A percentile compares a stretch with the other conserved stretches of the same genome.
Conservation (phyloP, 2,329 filamentous ascomycete species). For the Basipetospora sp. region DNA sequence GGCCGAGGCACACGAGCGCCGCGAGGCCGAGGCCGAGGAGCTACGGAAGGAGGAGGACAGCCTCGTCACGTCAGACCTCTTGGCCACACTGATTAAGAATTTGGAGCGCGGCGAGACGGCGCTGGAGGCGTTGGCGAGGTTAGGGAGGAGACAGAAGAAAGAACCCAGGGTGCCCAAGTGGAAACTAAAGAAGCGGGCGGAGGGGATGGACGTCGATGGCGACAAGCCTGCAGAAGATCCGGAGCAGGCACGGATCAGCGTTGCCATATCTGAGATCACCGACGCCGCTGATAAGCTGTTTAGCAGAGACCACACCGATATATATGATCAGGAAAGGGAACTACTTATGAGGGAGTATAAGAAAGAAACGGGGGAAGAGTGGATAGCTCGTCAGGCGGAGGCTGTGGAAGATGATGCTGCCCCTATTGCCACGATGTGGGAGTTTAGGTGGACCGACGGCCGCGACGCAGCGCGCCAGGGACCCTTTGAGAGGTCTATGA, state of each 20-base stretch:
- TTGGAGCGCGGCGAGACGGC: conserved; percentile 73
- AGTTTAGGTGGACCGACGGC: conserved; percentile 84
- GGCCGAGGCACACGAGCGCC: conserved; percentile 71
- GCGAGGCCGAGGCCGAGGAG: conserved; percentile 61
- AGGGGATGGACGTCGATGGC: conserved; percentile 56
- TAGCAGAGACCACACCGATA: conserved; percentile 68
- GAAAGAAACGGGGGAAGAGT: conserved; percentile 74
- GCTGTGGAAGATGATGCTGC: conserved; percentile 12
- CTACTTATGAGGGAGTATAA: conserved; percentile 67
- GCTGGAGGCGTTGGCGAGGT: conserved; percentile 69
- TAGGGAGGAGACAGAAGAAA: conserved; percentile 53
- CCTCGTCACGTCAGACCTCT: conserved; percentile 55
- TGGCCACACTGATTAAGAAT: conserved; percentile 55
- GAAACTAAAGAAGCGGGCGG: conserved; percentile 57
- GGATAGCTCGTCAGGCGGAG: conserved; percentile 38
- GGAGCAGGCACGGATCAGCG: conserved; percentile 53
- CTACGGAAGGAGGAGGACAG: conserved; percentile 62
- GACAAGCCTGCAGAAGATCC: conserved; percentile 43
- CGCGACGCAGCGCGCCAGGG: conserved; percentile 72
- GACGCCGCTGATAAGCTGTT: conserved; percentile 79
- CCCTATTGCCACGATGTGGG: conserved; percentile 46
- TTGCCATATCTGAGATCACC: conserved; percentile 68
- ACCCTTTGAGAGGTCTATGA: conserved; percentile 69
- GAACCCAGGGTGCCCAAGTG: conserved; percentile 46
- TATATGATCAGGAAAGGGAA: conserved; percentile 83